Evolutionary conservation across 208 protist species (phyloP).

Genomic region (Trypanosomatidae sp.): DNA sequence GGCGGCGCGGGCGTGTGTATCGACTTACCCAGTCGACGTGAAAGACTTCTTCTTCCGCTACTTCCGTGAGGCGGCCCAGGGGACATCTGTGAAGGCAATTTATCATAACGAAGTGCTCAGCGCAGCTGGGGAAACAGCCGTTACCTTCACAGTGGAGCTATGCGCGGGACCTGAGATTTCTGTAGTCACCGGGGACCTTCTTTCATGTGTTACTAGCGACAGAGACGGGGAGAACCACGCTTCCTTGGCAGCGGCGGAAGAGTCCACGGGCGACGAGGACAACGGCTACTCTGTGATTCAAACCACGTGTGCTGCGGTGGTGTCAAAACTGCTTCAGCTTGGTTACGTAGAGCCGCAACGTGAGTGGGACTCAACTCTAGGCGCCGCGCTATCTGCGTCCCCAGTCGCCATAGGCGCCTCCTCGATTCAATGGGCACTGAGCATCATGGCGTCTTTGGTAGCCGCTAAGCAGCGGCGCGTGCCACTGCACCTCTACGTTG

Average conservation of each 20-base stretch:
- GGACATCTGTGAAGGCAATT: constrained; percentile 37
- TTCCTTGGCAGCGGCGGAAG: not conserved
- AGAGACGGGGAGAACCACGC: not conserved
- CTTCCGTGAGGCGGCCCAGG: constrained; percentile 50
- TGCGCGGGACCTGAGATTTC: constrained; percentile 20
- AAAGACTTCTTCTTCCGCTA: constrained; percentile 69
- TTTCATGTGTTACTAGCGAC: not conserved
- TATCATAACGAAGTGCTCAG: constrained; percentile 28
- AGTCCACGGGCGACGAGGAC: not conserved
- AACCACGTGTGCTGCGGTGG: not conserved
- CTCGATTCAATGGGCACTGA: constrained; percentile 43
- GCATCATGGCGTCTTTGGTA: constrained; percentile 44
- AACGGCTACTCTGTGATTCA: not conserved
- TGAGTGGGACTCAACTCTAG: constrained; percentile 32
- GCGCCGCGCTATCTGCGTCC: not conserved
- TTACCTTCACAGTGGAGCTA: constrained; percentile 29
- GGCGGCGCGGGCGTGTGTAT: constrained; percentile 76
- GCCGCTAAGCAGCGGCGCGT: constrained; percentile 37
- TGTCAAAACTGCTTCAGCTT: constrained; percentile 22
- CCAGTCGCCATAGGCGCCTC: constrained; percentile 9
- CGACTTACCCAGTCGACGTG: constrained; percentile 43
- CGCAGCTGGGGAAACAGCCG: constrained; percentile 19
- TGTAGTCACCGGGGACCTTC: constrained; percentile 10
- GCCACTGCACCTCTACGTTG: constrained; percentile 45
- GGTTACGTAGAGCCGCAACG: constrained; percentile 30